Evolutionary conservation across 1,139 yeast species (phyloP).

Genomic region (Blastobotrys persicus): DNA sequence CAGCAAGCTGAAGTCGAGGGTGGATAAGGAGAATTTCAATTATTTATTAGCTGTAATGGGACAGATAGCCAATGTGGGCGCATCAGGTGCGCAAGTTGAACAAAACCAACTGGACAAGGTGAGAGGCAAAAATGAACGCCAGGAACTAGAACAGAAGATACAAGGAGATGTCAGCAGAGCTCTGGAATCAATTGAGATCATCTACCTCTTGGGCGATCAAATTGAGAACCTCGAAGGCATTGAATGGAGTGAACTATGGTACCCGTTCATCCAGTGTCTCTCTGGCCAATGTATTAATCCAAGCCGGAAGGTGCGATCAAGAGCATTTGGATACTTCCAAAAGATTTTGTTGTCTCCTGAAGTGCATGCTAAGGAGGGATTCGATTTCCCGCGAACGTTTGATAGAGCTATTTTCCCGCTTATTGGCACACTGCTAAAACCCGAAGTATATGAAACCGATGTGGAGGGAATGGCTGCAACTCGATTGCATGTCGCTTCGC

Average conservation of each 20-base stretch:
- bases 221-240: constrained; percentile 15
- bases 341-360: constrained; percentile 44
- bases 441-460: constrained; percentile 66
- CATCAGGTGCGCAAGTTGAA: constrained; percentile 75
- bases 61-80: constrained; percentile 80
- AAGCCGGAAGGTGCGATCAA: constrained; percentile 68
- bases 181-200: constrained; percentile 52
- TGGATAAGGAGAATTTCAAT: constrained; percentile 54
- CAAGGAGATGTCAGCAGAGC: constrained; percentile 51
- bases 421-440: constrained; percentile 60
- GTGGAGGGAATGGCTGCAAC: constrained; percentile 61
- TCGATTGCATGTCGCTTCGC: constrained; percentile 61
- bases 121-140: constrained; percentile 43
- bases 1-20: constrained; percentile 32
- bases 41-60: constrained; percentile 64
- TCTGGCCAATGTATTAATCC: constrained; percentile 90
- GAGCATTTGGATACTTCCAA: constrained; percentile 54
- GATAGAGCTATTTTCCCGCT: constrained; percentile 76
- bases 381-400: constrained; percentile 46
- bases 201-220: constrained; percentile 20
- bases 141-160: constrained; percentile 40
- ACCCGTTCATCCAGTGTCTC: constrained; percentile 49
- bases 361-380: constrained; percentile 42
- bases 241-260: constrained; percentile 27
- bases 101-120: constrained; percentile 43